phyloP scores from a whole-genome alignment of 1,284 basidiomycete species.

The Meripilus lineatus region DNA sequence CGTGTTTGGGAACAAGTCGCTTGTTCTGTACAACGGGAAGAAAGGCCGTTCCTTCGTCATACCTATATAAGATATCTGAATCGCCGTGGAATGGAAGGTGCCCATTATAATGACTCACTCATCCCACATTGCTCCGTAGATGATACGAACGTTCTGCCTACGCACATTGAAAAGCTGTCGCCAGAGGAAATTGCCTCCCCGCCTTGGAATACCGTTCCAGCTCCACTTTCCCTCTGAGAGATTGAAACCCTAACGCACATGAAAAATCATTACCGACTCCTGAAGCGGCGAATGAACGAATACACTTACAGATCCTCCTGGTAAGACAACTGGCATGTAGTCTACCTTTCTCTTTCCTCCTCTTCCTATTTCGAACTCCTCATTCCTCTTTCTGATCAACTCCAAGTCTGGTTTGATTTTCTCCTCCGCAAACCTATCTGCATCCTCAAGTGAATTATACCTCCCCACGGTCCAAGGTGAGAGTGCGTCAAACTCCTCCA shows the following conservation, averaged over 20 bases:
- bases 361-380: conserved; percentile 25
- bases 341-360: conserved; percentile 50
- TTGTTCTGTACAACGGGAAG: conserved; percentile 62
- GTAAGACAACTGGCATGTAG: conserved; percentile 71
- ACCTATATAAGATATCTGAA: conserved; percentile 34
- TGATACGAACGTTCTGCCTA: conserved; percentile 53
- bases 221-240: conserved; percentile 61
- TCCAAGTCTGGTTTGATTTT: conserved; percentile 60
- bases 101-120: conserved; percentile 50
- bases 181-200: conserved; percentile 73
- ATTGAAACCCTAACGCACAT: conserved; percentile 51
- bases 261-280: not conserved
- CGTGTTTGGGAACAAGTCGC: conserved; percentile 50
- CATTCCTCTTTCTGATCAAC: conserved; percentile 45
- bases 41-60: conserved; percentile 76
- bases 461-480: conserved; percentile 75
- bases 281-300: not conserved
- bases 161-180: conserved; percentile 64
- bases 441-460: conserved; percentile 50
- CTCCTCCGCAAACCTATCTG: conserved; percentile 52
- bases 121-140: conserved; percentile 83
- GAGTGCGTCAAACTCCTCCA: conserved; percentile 69
- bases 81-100: not conserved
- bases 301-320: conserved; percentile 65
- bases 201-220: conserved; percentile 60